phyloP scores from a whole-genome alignment of 345 rosid genomes.

The rapeseed (Brassica napus) region DNA sequence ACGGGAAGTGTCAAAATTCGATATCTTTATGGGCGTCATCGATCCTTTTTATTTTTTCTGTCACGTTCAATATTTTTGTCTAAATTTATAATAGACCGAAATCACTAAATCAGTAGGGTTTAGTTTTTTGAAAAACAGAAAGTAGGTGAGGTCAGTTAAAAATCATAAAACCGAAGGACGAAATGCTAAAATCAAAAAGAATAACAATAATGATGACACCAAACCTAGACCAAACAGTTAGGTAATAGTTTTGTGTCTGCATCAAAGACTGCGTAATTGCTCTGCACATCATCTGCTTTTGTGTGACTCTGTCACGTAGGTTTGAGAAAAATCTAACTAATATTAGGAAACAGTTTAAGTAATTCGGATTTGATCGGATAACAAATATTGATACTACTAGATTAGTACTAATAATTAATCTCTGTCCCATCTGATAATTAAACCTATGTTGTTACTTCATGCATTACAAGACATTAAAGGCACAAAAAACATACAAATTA shows the following conservation, averaged over 20 bases:
- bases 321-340: neutral
- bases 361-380: conserved; percentile 3
- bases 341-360: neutral
- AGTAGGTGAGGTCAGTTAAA: neutral
- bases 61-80: neutral
- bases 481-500: neutral
- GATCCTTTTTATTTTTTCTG: neutral
- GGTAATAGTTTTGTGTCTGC: conserved; percentile 26
- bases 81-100: neutral
- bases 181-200: conserved; percentile 11
- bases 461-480: conserved; percentile 8
- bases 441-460: conserved; percentile 10
- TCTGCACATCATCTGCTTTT: conserved; percentile 15
- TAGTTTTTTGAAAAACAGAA: neutral
- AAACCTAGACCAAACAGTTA: conserved; percentile 36
- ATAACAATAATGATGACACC: conserved; percentile 6
- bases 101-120: neutral
- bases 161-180: neutral
- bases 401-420: neutral
- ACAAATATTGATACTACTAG: neutral
- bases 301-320: conserved; percentile 12
- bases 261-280: conserved; percentile 21
- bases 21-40: neutral
- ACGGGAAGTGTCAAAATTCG: neutral
- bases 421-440: neutral